Base-by-base conservation (phyloP, 306 rosid species). In the Medicago arabica region DNA sequence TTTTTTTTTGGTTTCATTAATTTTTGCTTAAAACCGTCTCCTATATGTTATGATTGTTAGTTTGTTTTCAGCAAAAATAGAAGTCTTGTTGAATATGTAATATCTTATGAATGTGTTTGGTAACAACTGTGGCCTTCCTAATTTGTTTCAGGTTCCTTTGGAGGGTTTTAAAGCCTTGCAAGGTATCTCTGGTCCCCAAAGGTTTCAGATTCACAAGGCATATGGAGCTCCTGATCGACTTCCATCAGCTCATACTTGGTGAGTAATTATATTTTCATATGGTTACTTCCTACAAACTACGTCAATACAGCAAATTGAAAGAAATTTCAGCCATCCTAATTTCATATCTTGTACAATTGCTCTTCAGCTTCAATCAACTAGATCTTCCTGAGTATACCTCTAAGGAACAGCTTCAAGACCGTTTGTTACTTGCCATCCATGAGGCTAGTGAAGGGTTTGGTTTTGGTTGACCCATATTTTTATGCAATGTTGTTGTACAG, bases 231-330 rank as follows among this genome's bases (percentile, higher is more conserved):
- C 99, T 50, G 99, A 96, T 85, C 83, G 98, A 51, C 82, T 96
- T 41, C 99, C 99, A 44, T 96, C 98, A 2, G 99, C 99, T 49
- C 99, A 96, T 90, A 96, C 99, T 79, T 96, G 99, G 99, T 95
- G 85, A 85, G 83, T 74, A 50, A 19, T 39, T 21, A 25, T 17
- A 47, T 64, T 75, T 23, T 23, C 28, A 14, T 15, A 14, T 8
- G 40, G 2, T 67, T 40, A 12, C 78, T 21, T 49, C 4, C 80
- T 28, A 58, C 5, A 66, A 63, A 34, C 70, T 23, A 12, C 46
- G 53, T 75, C 17, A 58, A 73, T 41, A 12, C 25, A 3, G 67
- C 61, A 12, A 23, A 3, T 62, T 51, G 60, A 23, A 68, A 23
- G 60, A 23, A 68, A 23, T 72, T 81, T 63, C 39, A 18, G 9